Conservation (phyloP, 169 alveolate genomes). For the Eimeria maxima region DNA sequence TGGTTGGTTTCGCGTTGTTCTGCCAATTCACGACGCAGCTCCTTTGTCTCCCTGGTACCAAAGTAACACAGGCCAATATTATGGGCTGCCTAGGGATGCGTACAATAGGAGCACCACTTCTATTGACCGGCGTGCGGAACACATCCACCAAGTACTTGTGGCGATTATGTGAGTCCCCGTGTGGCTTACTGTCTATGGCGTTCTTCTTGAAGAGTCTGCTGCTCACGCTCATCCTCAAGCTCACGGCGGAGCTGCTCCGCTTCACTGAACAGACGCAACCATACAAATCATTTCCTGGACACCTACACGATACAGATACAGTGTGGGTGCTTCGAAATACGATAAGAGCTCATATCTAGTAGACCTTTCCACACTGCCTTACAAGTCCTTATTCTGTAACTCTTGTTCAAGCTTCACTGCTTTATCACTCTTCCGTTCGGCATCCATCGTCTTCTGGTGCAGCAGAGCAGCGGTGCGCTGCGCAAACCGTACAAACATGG, state of each 20-base stretch:
- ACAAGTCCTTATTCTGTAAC: conserved; percentile 75
- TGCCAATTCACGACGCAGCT: conserved; percentile 75
- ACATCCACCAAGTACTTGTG: too few species aligned
- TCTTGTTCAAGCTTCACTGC: conserved; percentile 74
- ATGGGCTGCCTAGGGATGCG: neutral
- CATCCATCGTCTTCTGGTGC: conserved; percentile 76
- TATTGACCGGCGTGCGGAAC: neutral
- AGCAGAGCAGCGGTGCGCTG: conserved; percentile 70
- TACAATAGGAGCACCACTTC: neutral
- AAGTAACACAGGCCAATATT: neutral
- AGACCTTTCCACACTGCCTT: neutral
- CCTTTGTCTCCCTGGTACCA: conserved; percentile 68
- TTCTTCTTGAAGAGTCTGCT: conserved; percentile 71
- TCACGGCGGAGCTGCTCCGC: conserved; percentile 74
- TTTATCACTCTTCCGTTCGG: conserved; percentile 66
- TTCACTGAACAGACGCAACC: conserved; percentile 31
- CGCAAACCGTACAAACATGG: neutral
- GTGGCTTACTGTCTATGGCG: conserved; percentile 55
- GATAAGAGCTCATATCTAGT: neutral
- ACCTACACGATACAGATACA: too few species aligned
- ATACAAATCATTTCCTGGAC: neutral
- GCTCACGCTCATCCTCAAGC: conserved; percentile 77
- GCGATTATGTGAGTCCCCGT: neutral
- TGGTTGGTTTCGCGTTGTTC: conserved; percentile 74
- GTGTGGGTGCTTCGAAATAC: neutral